A percentile compares a stretch with the other conserved stretches of the same genome.
Conservation (phyloP, 768 basidiomycete species). For the Xanthoconium stramineum region DNA sequence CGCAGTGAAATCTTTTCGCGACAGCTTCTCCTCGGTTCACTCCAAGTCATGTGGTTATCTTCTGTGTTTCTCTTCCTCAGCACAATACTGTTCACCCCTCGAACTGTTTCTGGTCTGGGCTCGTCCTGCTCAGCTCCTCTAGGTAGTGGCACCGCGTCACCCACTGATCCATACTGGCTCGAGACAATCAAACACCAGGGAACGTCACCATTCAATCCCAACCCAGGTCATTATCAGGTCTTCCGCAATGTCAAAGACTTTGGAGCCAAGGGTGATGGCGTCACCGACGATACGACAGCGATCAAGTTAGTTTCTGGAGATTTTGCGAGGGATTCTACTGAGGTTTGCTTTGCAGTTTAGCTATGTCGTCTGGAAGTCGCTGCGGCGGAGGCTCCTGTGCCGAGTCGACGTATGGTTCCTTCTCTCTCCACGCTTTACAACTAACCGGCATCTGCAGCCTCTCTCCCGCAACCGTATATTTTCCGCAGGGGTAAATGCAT, state of each 20-base stretch:
- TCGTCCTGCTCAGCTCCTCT: constrained; percentile 47
- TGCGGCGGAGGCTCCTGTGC: constrained; percentile 49
- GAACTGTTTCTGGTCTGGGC: constrained; percentile 34
- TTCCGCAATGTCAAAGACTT: constrained; percentile 73
- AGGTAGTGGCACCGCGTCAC: constrained; percentile 45
- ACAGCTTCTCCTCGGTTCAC: background rate
- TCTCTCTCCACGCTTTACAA: background rate
- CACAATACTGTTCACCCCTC: constrained; percentile 5
- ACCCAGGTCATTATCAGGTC: constrained; percentile 54
- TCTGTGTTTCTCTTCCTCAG: constrained; percentile 6
- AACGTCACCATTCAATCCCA: constrained; percentile 60
- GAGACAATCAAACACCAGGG: constrained; percentile 70
- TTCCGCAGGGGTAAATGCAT: constrained; percentile 57
- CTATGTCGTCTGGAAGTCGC: constrained; percentile 59
- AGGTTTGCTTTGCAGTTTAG: constrained; percentile 39
- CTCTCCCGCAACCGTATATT: constrained; percentile 71
- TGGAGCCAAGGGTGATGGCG: constrained; percentile 58
- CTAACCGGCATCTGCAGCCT: constrained; percentile 6
- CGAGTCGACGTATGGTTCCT: constrained; percentile 46
- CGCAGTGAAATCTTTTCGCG: background rate
- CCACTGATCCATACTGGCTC: constrained; percentile 57
- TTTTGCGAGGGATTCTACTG: background rate
- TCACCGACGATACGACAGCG: constrained; percentile 71
- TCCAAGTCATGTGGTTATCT: constrained; percentile 7
- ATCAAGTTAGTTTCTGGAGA: constrained; percentile 49